phyloP scores from a whole-genome alignment of 2,329 filamentous ascomycete genomes.

The Ophiostoma pallidulum region DNA sequence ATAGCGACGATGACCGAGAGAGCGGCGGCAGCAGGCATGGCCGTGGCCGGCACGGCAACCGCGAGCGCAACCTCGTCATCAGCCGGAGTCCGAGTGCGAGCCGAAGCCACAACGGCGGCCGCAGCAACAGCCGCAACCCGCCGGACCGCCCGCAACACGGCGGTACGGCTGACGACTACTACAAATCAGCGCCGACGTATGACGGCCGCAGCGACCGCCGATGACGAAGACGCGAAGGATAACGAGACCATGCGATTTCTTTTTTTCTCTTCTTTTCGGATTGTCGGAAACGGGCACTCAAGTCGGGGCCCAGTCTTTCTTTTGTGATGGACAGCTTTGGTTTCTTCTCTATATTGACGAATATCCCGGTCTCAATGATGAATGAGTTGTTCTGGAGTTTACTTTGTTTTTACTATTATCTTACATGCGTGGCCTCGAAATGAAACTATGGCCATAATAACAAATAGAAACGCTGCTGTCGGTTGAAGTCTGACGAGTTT shows the following conservation, averaged over 20 bases:
- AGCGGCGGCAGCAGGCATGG: conserved; percentile 15
- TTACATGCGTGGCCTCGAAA: neutral
- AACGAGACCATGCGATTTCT: neutral
- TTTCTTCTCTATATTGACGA: neutral
- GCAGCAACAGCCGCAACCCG: conserved; percentile 2
- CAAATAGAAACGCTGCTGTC: too few species aligned
- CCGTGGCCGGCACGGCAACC: conserved; percentile 16
- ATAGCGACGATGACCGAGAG: neutral
- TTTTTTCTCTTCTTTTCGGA: too few species aligned
- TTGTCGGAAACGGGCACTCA: too few species aligned
- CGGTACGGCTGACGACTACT: conserved; percentile 16
- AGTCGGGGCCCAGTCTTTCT: too few species aligned
- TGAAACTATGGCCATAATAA: too few species aligned
- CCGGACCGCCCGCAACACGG: conserved; percentile 1
- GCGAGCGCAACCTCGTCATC: conserved; percentile 12
- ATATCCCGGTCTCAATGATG: too few species aligned
- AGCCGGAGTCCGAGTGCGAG: conserved; percentile 12
- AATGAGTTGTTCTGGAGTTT: too few species aligned
- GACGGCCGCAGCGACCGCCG: neutral
- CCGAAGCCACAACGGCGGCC: conserved; percentile 9
- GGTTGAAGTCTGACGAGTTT: too few species aligned
- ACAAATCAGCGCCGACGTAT: conserved; percentile 1
- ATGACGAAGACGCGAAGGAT: neutral
- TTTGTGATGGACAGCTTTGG: too few species aligned
- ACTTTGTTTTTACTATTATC: neutral